Conservation (phyloP, 306 rosid genomes). For the Prunus armeniaca region DNA sequence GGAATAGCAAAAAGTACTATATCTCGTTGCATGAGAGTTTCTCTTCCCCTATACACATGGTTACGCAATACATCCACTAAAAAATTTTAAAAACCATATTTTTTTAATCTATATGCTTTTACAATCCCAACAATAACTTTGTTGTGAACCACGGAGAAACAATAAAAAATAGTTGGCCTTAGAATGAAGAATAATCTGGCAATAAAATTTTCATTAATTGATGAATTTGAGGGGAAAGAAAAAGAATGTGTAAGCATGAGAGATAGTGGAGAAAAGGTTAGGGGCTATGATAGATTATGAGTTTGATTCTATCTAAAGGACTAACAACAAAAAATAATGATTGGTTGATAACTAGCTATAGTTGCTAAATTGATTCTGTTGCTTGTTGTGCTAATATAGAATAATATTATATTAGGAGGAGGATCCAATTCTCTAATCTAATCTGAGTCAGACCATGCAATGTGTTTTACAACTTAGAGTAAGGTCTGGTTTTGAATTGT, state of each 20-base stretch:
- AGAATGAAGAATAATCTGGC: neutral
- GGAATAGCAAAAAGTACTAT: too few relatives aligned
- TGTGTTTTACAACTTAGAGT: neutral
- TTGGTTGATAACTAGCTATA: neutral
- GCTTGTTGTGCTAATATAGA: neutral
- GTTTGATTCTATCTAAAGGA: constrained; percentile 2
- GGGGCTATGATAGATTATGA: neutral
- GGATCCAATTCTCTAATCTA: constrained; percentile 14
- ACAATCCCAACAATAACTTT: neutral
- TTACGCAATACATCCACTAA: neutral
- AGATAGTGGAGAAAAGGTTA: neutral
- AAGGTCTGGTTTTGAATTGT: neutral
- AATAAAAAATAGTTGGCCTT: neutral
- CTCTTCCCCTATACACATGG: neutral
- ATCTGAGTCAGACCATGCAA: constrained; percentile 2
- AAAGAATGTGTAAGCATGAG: neutral
- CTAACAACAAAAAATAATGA: neutral
- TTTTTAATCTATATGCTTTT: neutral
- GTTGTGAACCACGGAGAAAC: constrained; percentile 3
- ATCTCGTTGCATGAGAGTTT: too few relatives aligned
- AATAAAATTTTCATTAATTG: neutral
- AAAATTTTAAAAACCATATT: neutral
- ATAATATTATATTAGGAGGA: neutral
- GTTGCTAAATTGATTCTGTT: neutral
- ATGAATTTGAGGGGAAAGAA: neutral